Percentiles rank a stretch among this genome's conserved stretches.
These are phyloP conservation scores for Casaregolazyma lundiana DNA, from an alignment of 1,139 yeast genomes.

Conservation along the genomic window DNA sequence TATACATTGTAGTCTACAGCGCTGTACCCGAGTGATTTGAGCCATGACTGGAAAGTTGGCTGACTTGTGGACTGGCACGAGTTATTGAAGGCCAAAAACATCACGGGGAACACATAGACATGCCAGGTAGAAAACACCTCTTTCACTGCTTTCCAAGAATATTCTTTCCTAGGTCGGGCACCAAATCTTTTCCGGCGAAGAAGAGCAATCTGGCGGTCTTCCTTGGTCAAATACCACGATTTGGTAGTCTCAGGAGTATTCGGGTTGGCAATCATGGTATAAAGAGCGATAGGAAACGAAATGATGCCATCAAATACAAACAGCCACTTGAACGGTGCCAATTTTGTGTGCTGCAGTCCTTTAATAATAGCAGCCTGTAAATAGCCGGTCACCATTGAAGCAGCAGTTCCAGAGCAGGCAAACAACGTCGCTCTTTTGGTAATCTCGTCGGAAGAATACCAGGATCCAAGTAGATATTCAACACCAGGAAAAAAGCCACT, in stretches of 20 bases:
- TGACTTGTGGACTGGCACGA: slow-evolving; percentile 36
- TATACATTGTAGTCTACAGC: slow-evolving; percentile 11
- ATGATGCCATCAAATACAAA: slow-evolving; percentile 48
- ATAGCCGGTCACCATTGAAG: slow-evolving; percentile 45
- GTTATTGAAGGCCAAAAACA: slow-evolving; percentile 50
- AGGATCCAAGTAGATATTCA: slow-evolving; percentile 46
- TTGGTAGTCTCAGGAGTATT: slow-evolving; percentile 42
- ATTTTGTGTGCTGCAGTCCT: slow-evolving; percentile 32
- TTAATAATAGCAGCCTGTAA: slow-evolving; percentile 41
- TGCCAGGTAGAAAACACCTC: slow-evolving; percentile 48
- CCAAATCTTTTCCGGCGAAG: slow-evolving; percentile 43
- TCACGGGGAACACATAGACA: slow-evolving; percentile 44
- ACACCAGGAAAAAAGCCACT: slow-evolving; percentile 55
- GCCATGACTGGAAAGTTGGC: slow-evolving; percentile 23
- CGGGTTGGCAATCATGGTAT: slow-evolving; percentile 41
- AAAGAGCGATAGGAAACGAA: slow-evolving; percentile 45
- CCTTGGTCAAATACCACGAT: slow-evolving; percentile 37
- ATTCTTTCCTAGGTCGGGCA: slow-evolving; percentile 26
- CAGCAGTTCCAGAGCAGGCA: slow-evolving; percentile 43
- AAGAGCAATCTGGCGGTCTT: slow-evolving; percentile 36
- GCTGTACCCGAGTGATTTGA: slow-evolving; percentile 8
- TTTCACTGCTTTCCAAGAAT: slow-evolving; percentile 39
- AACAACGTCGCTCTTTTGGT: slow-evolving; percentile 48
- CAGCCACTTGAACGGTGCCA: slow-evolving; percentile 45
- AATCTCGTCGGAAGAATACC: slow-evolving; percentile 43